Percentiles rank a stretch among this genome's conserved stretches.
phyloP scores from a whole-genome alignment of 495 filamentous ascomycete genomes.

The Glonium stellatum region DNA sequence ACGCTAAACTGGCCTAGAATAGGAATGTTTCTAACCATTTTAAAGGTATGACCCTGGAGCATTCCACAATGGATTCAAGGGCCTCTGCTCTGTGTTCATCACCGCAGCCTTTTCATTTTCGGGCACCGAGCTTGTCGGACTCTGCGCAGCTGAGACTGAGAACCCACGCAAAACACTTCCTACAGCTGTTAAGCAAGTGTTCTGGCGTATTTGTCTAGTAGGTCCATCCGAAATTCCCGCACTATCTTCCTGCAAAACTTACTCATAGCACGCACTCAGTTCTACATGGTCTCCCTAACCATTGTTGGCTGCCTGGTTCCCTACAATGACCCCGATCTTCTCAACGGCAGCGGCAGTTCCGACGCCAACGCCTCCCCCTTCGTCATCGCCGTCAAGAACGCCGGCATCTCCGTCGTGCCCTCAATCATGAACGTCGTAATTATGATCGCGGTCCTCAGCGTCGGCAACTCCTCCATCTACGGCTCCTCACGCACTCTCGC shows the following conservation, averaged over 20 bases:
- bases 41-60: constrained; percentile 81
- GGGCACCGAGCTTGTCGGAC: constrained; percentile 85
- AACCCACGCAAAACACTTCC: constrained; percentile 88
- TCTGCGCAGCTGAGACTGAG: constrained; percentile 80
- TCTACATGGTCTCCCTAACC: constrained; percentile 36
- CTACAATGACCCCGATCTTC: constrained; percentile 31
- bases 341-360: constrained; percentile 20
- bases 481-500: constrained; percentile 37
- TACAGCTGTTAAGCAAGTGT: constrained; percentile 85
- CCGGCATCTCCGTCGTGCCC: constrained; percentile 33
- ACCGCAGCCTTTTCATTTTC: constrained; percentile 89
- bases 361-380: constrained; percentile 35
- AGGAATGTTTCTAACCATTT: background rate
- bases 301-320: constrained; percentile 37
- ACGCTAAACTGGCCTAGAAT: constrained; percentile 28
- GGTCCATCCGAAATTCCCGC: background rate
- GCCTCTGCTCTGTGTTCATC: constrained; percentile 87
- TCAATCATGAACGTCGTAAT: constrained; percentile 40
- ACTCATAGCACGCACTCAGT: constrained; percentile 6
- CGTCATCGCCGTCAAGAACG: constrained; percentile 36
- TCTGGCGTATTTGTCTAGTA: constrained; percentile 82
- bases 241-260: too few species aligned
- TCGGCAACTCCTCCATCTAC: constrained; percentile 37
- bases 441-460: constrained; percentile 34
- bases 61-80: constrained; percentile 89